Percentiles rank a stretch among this genome's conserved stretches.
These are phyloP conservation scores for Apiospora koreana DNA, from an alignment of 2,329 filamentous ascomycete genomes.

Conservation along the genomic window DNA sequence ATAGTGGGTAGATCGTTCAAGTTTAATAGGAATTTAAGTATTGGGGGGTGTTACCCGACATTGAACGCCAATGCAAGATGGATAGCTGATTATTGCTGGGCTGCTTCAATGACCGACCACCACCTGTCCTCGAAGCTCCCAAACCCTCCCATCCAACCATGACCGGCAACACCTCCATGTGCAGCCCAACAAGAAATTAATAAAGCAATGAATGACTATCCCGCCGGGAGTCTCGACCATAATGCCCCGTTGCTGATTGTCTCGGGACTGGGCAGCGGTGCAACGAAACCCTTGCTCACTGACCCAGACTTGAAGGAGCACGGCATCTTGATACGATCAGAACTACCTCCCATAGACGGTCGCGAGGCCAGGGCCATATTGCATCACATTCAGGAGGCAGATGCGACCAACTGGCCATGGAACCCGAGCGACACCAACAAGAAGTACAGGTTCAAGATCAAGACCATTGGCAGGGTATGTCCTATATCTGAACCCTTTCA, in stretches of 20 bases:
- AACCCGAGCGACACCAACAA: slow-evolving; percentile 55
- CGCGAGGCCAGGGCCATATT: slow-evolving; percentile 66
- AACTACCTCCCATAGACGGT: slow-evolving; percentile 66
- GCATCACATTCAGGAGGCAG: slow-evolving; percentile 64
- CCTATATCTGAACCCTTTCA: neutral
- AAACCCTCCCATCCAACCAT: neutral
- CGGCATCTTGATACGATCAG: slow-evolving; percentile 67
- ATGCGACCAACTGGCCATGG: slow-evolving; percentile 69
- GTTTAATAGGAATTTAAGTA: neutral
- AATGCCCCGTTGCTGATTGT: slow-evolving; percentile 84
- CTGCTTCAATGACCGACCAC: neutral
- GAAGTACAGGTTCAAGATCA: slow-evolving; percentile 67
- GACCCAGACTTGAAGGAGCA: slow-evolving; percentile 57
- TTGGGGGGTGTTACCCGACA: neutral
- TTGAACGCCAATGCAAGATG: neutral
- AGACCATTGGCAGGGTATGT: slow-evolving; percentile 77
- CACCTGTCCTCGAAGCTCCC: neutral
- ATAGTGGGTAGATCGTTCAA: neutral
- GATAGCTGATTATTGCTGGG: neutral
- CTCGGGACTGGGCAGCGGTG: slow-evolving; percentile 65
- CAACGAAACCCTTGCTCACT: slow-evolving; percentile 40
- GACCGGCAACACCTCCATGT: neutral
- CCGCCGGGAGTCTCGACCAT: slow-evolving; percentile 77
- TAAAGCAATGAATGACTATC: slow-evolving; percentile 73
- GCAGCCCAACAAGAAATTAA: neutral